Evolutionary conservation across 164 flowering plant species (phyloP).

Genomic region (Vitis rotundifolia): DNA sequence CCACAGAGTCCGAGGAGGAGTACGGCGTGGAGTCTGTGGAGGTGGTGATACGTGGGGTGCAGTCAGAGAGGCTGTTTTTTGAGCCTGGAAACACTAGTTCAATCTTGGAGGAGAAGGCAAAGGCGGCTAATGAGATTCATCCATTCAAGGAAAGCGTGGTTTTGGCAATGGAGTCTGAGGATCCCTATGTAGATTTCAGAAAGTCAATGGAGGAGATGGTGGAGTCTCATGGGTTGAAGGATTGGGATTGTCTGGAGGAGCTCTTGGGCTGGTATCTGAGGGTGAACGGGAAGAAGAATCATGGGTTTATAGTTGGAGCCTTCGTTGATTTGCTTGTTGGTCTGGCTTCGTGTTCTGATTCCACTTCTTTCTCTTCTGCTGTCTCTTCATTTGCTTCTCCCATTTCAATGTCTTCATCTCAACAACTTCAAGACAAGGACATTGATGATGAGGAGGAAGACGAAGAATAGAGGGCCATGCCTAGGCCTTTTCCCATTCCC

Average conservation of each 20-base stretch:
- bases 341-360: conserved; percentile 4
- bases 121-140: neutral
- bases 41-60: conserved; percentile 23
- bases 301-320: conserved; percentile 47
- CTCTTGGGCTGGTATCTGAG: conserved; percentile 45
- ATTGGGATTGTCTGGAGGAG: conserved; percentile 51
- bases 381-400: conserved; percentile 17
- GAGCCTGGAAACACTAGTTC: conserved; percentile 40
- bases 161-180: conserved; percentile 47
- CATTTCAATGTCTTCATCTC: neutral
- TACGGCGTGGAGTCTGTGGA: conserved; percentile 26
- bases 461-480: too few species aligned
- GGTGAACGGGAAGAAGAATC: conserved; percentile 40
- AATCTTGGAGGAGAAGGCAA: conserved; percentile 20
- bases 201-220: conserved; percentile 65
- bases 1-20: conserved; percentile 20
- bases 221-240: conserved; percentile 37
- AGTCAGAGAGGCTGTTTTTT: conserved; percentile 50
- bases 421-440: conserved; percentile 7
- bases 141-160: conserved; percentile 33
- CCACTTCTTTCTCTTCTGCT: conserved; percentile 18
- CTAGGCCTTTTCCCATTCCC: too few species aligned
- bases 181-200: conserved; percentile 49
- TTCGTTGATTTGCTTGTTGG: conserved; percentile 41
- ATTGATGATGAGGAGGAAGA: conserved; percentile 2